A percentile compares a stretch with the other conserved stretches of the same genome.
Evolutionary conservation across 352 stramenopile species (phyloP).

Genomic region (Pythium utonaiense): DNA sequence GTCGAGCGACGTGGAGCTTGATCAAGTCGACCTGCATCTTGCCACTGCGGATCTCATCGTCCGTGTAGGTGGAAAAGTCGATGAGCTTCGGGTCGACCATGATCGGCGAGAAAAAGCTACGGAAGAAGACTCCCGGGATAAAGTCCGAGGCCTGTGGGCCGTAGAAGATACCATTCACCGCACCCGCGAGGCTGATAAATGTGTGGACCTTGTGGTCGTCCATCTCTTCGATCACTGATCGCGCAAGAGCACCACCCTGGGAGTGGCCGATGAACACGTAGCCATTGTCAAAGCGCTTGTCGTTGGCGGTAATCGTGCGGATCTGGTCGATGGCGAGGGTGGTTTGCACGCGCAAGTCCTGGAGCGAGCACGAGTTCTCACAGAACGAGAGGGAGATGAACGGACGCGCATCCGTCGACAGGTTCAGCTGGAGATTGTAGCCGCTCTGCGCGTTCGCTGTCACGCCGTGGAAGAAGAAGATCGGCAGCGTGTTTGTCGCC

Average conservation of each 20-base stretch:
- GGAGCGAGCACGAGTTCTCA: constrained; percentile 28
- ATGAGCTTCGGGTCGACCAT: constrained; percentile 24
- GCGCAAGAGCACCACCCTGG: constrained; percentile 34
- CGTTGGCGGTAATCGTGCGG: constrained; percentile 26
- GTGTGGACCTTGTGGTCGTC: constrained; percentile 42
- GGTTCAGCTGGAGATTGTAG: constrained; percentile 30
- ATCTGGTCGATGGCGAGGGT: constrained; percentile 38
- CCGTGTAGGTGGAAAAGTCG: constrained; percentile 33
- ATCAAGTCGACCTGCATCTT: constrained; percentile 38
- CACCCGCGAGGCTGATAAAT: constrained; percentile 39
- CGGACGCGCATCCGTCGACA: constrained; percentile 29
- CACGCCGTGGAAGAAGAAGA: constrained; percentile 53
- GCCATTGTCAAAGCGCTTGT: constrained; percentile 32
- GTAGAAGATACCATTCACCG: constrained; percentile 47
- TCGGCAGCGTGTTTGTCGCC: constrained; percentile 23
- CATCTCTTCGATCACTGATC: constrained; percentile 46
- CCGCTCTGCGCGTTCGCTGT: constrained; percentile 28
- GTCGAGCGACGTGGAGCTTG: constrained; percentile 25
- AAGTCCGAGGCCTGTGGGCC: constrained; percentile 30
- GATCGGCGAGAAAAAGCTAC: constrained; percentile 23
- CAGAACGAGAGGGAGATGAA: constrained; percentile 42
- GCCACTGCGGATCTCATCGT: constrained; percentile 18
- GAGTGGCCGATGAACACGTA: constrained; percentile 53
- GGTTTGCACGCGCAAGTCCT: constrained; percentile 32
- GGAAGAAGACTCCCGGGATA: constrained; percentile 28